phyloP scores from a whole-genome alignment of 2,329 filamentous ascomycete species.

The Monosporascus sp. region DNA sequence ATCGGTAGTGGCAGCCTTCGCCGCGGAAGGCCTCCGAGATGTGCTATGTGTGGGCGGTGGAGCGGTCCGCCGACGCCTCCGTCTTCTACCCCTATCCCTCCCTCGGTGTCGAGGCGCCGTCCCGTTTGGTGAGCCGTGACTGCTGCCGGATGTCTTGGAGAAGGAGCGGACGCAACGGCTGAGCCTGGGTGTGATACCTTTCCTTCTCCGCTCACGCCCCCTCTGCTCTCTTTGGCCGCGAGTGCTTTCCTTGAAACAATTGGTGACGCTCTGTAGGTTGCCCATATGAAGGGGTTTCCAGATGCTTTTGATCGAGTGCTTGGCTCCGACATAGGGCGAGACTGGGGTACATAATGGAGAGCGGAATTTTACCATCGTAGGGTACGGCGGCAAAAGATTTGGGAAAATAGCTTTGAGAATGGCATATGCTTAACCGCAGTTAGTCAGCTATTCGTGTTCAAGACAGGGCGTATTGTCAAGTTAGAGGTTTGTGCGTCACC shows the following conservation, averaged over 20 bases:
- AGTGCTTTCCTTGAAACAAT: background rate
- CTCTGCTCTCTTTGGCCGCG: background rate
- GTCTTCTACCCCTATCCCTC: background rate
- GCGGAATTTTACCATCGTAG: no score
- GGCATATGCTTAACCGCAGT: no score
- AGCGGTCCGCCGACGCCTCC: background rate
- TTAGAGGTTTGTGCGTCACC: no score
- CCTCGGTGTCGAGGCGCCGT: background rate
- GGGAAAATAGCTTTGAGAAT: no score
- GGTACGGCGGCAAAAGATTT: no score
- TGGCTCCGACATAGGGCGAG: no score
- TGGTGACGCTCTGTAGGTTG: background rate
- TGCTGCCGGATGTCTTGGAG: background rate
- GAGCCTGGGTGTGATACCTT: background rate
- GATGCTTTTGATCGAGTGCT: no score
- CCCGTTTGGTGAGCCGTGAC: background rate
- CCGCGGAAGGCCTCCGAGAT: no score
- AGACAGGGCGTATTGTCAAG: no score
- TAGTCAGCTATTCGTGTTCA: no score
- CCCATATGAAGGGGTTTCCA: background rate
- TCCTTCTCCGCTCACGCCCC: background rate
- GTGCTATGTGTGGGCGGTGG: background rate
- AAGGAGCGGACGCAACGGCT: background rate
- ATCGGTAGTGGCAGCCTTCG: background rate
- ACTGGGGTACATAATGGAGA: no score